Evolutionary conservation across 352 stramenopile species (phyloP).

Genomic region (Globisporangium ultimum): DNA sequence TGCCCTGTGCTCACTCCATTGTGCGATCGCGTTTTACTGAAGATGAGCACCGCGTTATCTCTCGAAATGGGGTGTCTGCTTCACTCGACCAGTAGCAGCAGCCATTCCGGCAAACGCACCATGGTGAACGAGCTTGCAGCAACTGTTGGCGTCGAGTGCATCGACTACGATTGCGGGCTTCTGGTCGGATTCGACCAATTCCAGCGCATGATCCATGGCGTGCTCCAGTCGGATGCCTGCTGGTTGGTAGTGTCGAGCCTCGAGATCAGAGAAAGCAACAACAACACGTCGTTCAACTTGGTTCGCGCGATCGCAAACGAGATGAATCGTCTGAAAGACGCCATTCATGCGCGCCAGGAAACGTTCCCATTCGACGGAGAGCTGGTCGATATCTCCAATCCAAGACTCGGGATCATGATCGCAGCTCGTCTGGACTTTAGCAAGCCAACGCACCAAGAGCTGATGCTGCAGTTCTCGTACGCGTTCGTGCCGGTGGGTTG

Average conservation of each 20-base stretch:
- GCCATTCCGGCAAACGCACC: slow-evolving; percentile 36
- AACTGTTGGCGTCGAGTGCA: slow-evolving; percentile 39
- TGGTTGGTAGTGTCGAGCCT: slow-evolving; percentile 46
- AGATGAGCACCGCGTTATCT: slow-evolving; percentile 51
- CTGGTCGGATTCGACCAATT: slow-evolving; percentile 33
- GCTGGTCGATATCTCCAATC: slow-evolving; percentile 32
- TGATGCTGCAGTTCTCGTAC: slow-evolving; percentile 41
- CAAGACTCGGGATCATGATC: slow-evolving; percentile 32
- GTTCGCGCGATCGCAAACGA: slow-evolving; percentile 35
- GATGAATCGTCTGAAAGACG: slow-evolving; percentile 47
- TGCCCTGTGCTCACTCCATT: slow-evolving; percentile 51
- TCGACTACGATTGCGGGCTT: slow-evolving; percentile 37
- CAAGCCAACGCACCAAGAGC: slow-evolving; percentile 28
- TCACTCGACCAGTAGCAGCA: slow-evolving; percentile 21
- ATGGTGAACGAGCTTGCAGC: slow-evolving; percentile 39
- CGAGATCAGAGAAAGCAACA: slow-evolving; percentile 12
- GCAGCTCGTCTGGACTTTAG: slow-evolving; percentile 29
- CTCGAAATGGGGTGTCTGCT: slow-evolving; percentile 50
- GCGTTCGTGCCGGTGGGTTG: slow-evolving; percentile 42
- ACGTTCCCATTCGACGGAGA: slow-evolving; percentile 29
- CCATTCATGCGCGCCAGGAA: slow-evolving; percentile 31
- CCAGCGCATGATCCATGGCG: slow-evolving; percentile 30
- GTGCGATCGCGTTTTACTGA: slow-evolving; percentile 51
- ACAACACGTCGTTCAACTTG: slow-evolving; percentile 13
- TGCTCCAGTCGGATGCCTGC: slow-evolving; percentile 33